Conservation (phyloP, 768 basidiomycete species). For the Dictyophora rubrovolvata region DNA sequence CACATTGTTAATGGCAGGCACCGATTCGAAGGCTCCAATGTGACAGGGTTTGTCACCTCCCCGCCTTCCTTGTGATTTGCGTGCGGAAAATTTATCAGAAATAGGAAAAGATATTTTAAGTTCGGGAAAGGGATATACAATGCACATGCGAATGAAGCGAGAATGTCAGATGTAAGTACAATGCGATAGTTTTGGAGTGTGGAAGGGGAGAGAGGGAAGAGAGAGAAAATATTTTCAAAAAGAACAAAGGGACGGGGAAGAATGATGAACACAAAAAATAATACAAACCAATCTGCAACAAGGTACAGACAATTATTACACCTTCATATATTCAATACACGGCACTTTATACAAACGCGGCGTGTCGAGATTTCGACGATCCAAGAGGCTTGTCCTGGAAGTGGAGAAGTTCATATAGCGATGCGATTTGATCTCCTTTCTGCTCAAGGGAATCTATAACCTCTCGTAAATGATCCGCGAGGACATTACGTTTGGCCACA, state of each 20-base stretch:
- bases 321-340: neutral
- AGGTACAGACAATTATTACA: too few species aligned
- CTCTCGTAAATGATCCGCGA: conserved; percentile 82
- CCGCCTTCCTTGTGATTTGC: neutral
- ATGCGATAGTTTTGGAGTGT: neutral
- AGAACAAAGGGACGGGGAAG: too few species aligned
- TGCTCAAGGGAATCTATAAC: conserved; percentile 88
- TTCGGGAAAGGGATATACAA: neutral
- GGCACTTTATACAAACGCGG: neutral
- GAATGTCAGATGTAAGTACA: neutral
- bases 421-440: conserved; percentile 95
- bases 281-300: neutral
- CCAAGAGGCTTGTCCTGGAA: conserved; percentile 52
- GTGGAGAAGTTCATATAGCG: conserved; percentile 71
- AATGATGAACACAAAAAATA: neutral
- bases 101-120: neutral
- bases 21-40: neutral
- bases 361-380: neutral
- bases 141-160: neutral
- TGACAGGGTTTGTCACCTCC: neutral
- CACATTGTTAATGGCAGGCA: neutral
- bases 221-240: neutral
- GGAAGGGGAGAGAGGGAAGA: neutral
- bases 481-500: conserved; percentile 69
- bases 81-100: neutral